Evolutionary conservation across 1,139 yeast species (phyloP).

Genomic region (Candida sanyaensis): DNA sequence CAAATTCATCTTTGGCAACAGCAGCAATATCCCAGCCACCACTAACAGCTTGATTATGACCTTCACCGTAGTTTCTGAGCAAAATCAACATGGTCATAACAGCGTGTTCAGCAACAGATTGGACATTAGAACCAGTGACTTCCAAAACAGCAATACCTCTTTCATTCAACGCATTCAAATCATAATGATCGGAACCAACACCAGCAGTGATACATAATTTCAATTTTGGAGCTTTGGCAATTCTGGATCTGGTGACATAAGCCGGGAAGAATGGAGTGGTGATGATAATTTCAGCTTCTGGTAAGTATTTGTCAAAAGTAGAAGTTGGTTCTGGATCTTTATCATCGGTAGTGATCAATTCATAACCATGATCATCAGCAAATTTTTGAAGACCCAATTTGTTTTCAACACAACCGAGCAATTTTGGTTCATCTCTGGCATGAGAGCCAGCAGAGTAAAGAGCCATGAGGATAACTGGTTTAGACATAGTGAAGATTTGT

Average conservation of each 20-base stretch:
- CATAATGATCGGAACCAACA: no score
- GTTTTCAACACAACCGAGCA: no score
- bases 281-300: constrained; percentile 73
- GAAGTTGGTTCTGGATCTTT: constrained; percentile 66
- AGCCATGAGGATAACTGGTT: constrained; percentile 53
- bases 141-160: no score
- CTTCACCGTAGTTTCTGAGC: constrained; percentile 78
- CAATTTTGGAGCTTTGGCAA: constrained; percentile 64
- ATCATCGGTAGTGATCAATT: constrained; percentile 62
- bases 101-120: constrained; percentile 64
- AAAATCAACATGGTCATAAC: constrained; percentile 71
- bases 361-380: constrained; percentile 68
- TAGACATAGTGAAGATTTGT: constrained; percentile 10
- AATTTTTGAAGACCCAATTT: constrained; percentile 26
- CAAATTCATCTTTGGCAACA: constrained; percentile 21
- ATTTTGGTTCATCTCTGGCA: no score
- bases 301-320: constrained; percentile 62
- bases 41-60: constrained; percentile 63
- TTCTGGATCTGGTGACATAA: constrained; percentile 65
- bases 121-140: no score
- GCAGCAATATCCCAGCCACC: constrained; percentile 82
- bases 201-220: no score
- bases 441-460: constrained; percentile 45
- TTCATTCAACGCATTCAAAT: no score
- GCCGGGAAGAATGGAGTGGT: constrained; percentile 88